Conservation (phyloP, 2,329 filamentous ascomycete genomes). For the Hypoxylon sp. region DNA sequence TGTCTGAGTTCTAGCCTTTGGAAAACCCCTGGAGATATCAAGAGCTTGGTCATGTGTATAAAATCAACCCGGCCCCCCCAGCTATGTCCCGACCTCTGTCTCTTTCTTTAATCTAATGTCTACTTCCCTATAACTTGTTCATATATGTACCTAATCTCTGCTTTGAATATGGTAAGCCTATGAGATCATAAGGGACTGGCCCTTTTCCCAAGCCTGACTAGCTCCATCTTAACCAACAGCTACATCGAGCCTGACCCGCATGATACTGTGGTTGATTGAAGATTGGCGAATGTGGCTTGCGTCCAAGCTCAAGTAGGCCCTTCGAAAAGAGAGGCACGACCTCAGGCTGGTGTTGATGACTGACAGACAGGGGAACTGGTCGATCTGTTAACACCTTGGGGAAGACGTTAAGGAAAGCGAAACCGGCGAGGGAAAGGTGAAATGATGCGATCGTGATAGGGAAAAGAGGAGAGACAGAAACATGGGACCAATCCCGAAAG, state of each 20-base stretch:
- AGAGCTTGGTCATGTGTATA: conserved; percentile 27
- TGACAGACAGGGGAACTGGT: background rate
- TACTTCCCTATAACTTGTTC: too few species aligned
- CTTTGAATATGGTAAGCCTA: background rate
- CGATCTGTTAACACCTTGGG: background rate
- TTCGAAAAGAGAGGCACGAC: conserved; percentile 10
- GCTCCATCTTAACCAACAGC: background rate
- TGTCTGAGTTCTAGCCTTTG: conserved; percentile 30
- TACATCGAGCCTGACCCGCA: background rate
- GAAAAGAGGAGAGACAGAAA: background rate
- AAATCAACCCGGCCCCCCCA: conserved; percentile 10
- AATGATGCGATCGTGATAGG: conserved; percentile 8
- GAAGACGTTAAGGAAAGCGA: conserved; percentile 10
- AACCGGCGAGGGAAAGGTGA: conserved; percentile 6
- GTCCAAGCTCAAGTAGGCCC: background rate
- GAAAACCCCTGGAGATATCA: conserved; percentile 29
- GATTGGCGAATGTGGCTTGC: background rate
- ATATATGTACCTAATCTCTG: background rate
- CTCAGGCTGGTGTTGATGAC: conserved; percentile 4
- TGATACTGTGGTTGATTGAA: conserved; percentile 1
- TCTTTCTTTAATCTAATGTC: background rate
- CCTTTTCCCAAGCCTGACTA: background rate
- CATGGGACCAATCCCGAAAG: conserved; percentile 17
- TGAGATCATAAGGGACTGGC: background rate
- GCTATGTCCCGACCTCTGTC: conserved; percentile 17